Evolutionary conservation across 768 basidiomycete species (phyloP).

Genomic region (Hericium rajendrae): DNA sequence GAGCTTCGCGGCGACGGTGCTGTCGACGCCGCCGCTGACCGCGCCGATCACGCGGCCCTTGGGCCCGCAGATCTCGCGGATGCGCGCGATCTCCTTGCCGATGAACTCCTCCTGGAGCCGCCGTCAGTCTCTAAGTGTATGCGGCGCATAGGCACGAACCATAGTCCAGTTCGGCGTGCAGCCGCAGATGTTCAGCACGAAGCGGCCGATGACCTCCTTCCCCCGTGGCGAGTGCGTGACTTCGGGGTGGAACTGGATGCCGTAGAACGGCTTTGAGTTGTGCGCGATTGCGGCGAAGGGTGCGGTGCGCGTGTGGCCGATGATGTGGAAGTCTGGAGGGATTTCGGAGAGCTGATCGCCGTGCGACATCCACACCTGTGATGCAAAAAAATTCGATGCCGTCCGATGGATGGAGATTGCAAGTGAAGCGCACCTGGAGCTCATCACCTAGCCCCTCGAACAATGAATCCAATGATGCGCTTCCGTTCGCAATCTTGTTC

Average conservation of each 20-base stretch:
- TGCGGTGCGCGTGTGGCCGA: conserved; percentile 78
- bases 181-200: conserved; percentile 76
- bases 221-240: conserved; percentile 91
- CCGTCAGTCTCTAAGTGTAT: neutral
- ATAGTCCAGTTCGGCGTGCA: conserved; percentile 88
- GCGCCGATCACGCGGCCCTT: conserved; percentile 97
- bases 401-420: too few relatives aligned
- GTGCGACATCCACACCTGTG: conserved; percentile 99
- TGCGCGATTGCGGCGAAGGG: conserved; percentile 94
- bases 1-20: conserved; percentile 94
- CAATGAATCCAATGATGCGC: conserved; percentile 52
- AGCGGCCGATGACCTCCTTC: conserved; percentile 80
- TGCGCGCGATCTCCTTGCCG: conserved; percentile 89
- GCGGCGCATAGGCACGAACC: conserved; percentile 32
- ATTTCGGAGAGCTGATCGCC: conserved; percentile 84
- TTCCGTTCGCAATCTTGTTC: conserved; percentile 44
- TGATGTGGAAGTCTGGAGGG: conserved; percentile 77
- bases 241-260: conserved; percentile 98
- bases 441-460: conserved; percentile 84
- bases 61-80: conserved; percentile 87
- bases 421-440: conserved; percentile 55
- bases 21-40: conserved; percentile 95
- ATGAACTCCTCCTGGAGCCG: conserved; percentile 83
- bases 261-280: conserved; percentile 79
- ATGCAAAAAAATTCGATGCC: too few relatives aligned